A percentile compares a stretch with the other conserved stretches of the same genome.
phyloP scores from a whole-genome alignment of 768 basidiomycete species.

The Serendipita sp. region DNA sequence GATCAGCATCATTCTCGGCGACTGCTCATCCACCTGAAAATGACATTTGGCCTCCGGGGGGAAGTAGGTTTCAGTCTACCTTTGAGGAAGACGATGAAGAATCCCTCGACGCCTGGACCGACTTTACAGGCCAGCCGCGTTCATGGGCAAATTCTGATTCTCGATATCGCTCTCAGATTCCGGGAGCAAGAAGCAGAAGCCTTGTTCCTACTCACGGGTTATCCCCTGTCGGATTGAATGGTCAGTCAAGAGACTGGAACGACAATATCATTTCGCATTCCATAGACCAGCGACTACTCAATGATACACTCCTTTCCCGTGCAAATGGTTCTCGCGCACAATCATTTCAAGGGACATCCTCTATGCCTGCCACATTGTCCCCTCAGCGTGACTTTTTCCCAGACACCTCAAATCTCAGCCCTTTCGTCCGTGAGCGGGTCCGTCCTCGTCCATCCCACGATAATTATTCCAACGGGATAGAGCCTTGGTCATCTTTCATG shows the following conservation, averaged over 20 bases:
- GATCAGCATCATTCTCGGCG: slow-evolving; percentile 4
- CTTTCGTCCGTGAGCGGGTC: slow-evolving; percentile 71
- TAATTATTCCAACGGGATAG: background rate
- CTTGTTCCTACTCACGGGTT: background rate
- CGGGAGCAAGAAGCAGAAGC: slow-evolving; percentile 2
- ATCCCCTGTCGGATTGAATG: background rate
- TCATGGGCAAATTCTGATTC: slow-evolving; percentile 4
- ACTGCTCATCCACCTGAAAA: background rate
- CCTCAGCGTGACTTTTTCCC: background rate
- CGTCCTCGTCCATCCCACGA: background rate
- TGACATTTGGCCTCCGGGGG: background rate
- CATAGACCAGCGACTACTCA: slow-evolving; percentile 2
- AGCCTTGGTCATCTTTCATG: slow-evolving; percentile 32
- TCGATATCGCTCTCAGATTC: background rate
- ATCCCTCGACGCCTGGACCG: slow-evolving; percentile 1
- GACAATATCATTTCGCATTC: background rate
- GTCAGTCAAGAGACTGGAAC: background rate
- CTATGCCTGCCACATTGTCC: background rate
- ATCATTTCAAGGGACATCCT: background rate
- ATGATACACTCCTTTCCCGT: background rate
- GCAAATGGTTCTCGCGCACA: background rate
- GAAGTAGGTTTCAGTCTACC: background rate
- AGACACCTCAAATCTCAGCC: slow-evolving; percentile 65
- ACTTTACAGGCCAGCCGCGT: slow-evolving; percentile 4
- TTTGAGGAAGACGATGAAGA: slow-evolving; percentile 7